These are phyloP conservation scores for Podospora pseudocomata DNA, from an alignment of 495 filamentous ascomycete genomes.

Conservation along the genomic window DNA sequence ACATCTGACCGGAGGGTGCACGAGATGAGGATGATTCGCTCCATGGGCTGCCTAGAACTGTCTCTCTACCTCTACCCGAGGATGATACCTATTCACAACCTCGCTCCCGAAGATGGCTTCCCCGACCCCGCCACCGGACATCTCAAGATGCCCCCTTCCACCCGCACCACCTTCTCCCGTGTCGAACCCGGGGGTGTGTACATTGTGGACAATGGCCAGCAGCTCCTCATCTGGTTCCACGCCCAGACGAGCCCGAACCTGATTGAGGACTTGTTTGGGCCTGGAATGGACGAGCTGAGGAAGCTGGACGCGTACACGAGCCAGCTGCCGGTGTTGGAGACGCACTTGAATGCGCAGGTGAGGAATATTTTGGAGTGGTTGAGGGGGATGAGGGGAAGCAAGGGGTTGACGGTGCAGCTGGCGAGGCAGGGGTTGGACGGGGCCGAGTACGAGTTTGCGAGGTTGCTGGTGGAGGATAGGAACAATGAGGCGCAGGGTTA, in stretches of 20 bases:
- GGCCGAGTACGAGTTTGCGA: slow-evolving; percentile 93
- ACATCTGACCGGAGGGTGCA: slow-evolving; percentile 87
- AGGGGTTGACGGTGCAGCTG: slow-evolving; percentile 83
- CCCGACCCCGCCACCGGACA: slow-evolving; percentile 78
- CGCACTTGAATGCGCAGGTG: slow-evolving; percentile 91
- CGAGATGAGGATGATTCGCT: slow-evolving; percentile 84
- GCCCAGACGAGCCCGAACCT: slow-evolving; percentile 71
- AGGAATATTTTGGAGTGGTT: slow-evolving; percentile 90
- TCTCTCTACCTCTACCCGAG: slow-evolving; percentile 93
- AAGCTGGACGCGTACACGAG: slow-evolving; percentile 74
- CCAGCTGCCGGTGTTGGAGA: slow-evolving; percentile 74
- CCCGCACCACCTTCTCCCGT: slow-evolving; percentile 81
- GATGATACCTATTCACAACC: slow-evolving; percentile 86
- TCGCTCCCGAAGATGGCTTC: slow-evolving; percentile 84
- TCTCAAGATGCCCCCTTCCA: slow-evolving; percentile 70
- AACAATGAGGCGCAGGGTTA: slow-evolving; percentile 98
- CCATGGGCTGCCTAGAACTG: slow-evolving; percentile 79
- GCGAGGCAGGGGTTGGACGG: slow-evolving; percentile 92
- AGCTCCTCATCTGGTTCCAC: slow-evolving; percentile 89
- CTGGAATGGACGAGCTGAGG: slow-evolving; percentile 65
- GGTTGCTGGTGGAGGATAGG: slow-evolving; percentile 85
- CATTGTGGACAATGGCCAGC: slow-evolving; percentile 93
- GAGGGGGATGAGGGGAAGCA: slow-evolving; percentile 73
- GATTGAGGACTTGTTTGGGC: slow-evolving; percentile 85
- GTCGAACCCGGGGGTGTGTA: slow-evolving; percentile 97